Evolutionary conservation across 148 eudicot genomes (phyloP).

Genomic region (Arctostaphylos glauca): DNA sequence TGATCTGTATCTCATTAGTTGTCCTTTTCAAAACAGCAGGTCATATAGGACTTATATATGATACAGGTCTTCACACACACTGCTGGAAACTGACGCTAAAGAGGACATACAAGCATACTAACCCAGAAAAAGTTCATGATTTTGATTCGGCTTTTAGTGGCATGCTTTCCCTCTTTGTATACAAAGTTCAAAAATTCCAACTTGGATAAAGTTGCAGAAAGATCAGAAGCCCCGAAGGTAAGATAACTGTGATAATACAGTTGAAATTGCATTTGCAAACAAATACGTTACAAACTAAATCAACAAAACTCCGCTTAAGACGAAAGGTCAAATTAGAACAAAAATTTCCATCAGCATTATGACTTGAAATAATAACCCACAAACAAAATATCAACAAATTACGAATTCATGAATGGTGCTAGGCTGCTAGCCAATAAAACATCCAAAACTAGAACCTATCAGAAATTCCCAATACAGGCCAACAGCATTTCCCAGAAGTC

Average conservation of each 20-base stretch:
- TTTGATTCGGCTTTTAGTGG: not conserved
- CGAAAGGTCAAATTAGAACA: not conserved
- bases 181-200: not conserved
- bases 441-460: conserved; percentile 15
- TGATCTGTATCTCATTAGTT: not conserved
- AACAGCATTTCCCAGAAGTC: not conserved
- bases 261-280: not conserved
- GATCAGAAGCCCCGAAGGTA: not conserved
- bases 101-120: not conserved
- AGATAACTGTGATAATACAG: not conserved
- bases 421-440: not conserved
- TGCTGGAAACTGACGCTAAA: not conserved
- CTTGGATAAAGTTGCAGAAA: not conserved
- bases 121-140: not conserved
- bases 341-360: not conserved
- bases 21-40: not conserved
- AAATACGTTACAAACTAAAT: not conserved
- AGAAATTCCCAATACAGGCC: conserved; percentile 1
- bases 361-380: not conserved
- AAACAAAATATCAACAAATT: not conserved
- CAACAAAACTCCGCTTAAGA: not conserved
- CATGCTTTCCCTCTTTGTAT: not conserved
- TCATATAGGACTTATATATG: not conserved
- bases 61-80: not conserved
- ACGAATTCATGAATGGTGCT: conserved; percentile 10